phyloP scores from a whole-genome alignment of 495 filamentous ascomycete genomes.

The Daldinia loculata region DNA sequence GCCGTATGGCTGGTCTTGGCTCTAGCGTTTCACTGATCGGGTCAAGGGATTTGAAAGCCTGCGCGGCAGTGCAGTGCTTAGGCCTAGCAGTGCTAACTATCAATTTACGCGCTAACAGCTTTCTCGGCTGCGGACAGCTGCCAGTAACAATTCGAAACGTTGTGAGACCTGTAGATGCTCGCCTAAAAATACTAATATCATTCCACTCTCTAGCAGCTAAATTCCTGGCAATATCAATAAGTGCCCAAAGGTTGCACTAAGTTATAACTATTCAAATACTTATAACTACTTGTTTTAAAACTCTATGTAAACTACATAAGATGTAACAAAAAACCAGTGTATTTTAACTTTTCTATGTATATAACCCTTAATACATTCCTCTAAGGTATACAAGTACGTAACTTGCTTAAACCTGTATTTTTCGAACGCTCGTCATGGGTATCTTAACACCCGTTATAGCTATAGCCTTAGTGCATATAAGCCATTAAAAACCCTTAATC shows the following conservation, averaged over 20 bases:
- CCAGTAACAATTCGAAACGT: not conserved
- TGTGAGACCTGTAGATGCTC: not conserved
- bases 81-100: too few species aligned
- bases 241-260: too few species aligned
- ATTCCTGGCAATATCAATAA: not conserved
- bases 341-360: too few species aligned
- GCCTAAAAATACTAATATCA: not conserved
- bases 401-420: too few species aligned
- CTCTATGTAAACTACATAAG: too few species aligned
- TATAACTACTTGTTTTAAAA: too few species aligned
- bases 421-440: too few species aligned
- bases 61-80: not conserved
- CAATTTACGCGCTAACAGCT: not conserved
- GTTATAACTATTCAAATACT: too few species aligned
- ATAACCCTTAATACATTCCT: too few species aligned
- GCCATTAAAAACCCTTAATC: not conserved
- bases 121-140: slow-evolving; percentile 2
- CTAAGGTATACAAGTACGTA: too few species aligned
- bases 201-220: not conserved
- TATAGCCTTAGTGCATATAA: not conserved
- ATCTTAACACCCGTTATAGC: too few species aligned
- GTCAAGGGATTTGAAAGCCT: slow-evolving; percentile 27
- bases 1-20: slow-evolving; percentile 22
- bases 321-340: too few species aligned
- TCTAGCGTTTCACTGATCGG: slow-evolving; percentile 28